A percentile compares a stretch with the other conserved stretches of the same genome.
These are phyloP conservation scores for Leccinum boreale DNA, from an alignment of 768 basidiomycete genomes.

Conservation along the genomic window DNA sequence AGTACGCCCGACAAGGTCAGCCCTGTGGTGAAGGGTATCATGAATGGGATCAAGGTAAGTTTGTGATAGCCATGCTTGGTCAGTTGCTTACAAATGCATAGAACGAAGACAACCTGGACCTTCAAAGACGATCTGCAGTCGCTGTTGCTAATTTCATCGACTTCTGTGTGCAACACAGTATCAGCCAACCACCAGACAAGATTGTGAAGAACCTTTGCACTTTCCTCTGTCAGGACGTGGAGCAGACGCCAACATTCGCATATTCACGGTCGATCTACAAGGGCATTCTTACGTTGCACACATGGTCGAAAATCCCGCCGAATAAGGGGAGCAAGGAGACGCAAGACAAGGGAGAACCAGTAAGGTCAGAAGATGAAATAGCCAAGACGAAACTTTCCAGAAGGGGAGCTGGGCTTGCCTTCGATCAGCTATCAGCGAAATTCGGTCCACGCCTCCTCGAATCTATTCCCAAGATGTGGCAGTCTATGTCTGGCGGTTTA, in stretches of 20 bases:
- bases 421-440: constrained; percentile 68
- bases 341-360: constrained; percentile 39
- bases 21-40: constrained; percentile 93
- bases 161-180: constrained; percentile 71
- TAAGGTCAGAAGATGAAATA: constrained; percentile 50
- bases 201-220: constrained; percentile 97
- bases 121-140: constrained; percentile 84
- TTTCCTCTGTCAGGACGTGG: constrained; percentile 90
- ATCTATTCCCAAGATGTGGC: constrained; percentile 92
- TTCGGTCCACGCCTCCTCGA: constrained; percentile 75
- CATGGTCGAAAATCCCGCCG: constrained; percentile 36
- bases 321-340: constrained; percentile 37
- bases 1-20: constrained; percentile 91
- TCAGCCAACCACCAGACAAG: constrained; percentile 88
- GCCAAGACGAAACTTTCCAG: constrained; percentile 68
- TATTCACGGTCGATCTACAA: constrained; percentile 55
- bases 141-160: constrained; percentile 87
- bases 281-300: constrained; percentile 77
- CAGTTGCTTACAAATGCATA: constrained; percentile 29
- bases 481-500: constrained; percentile 81
- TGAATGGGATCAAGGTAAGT: constrained; percentile 93
- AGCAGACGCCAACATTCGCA: constrained; percentile 87
- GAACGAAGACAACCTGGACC: constrained; percentile 85
- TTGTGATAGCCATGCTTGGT: background rate
- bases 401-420: constrained; percentile 82